Evolutionary conservation across 257 asterid species (phyloP).

Genomic region (Gardenia jasminoides): DNA sequence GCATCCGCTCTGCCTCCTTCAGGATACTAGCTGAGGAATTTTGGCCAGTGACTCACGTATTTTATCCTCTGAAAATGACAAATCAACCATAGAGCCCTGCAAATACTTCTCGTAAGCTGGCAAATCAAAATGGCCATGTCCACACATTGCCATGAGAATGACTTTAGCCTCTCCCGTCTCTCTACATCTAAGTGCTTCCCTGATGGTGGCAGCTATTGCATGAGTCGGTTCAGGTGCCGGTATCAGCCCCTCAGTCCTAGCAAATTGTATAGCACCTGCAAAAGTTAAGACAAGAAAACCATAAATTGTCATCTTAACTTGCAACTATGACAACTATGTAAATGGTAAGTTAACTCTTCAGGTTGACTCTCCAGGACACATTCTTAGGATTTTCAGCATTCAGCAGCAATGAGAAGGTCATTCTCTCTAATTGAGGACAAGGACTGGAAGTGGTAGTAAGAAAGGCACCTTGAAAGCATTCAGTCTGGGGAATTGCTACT

Average conservation of each 20-base stretch:
- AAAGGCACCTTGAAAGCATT: constrained; percentile 74
- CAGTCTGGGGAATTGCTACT: constrained; percentile 75
- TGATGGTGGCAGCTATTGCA: constrained; percentile 84
- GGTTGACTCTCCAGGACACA: no score
- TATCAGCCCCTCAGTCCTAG: constrained; percentile 83
- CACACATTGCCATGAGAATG: constrained; percentile 93
- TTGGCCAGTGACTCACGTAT: constrained; percentile 55
- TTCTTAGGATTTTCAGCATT: background rate
- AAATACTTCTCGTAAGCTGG: constrained; percentile 82
- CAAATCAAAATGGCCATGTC: constrained; percentile 94
- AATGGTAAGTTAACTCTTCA: background rate
- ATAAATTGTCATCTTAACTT: background rate
- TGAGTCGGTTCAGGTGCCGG: constrained; percentile 96
- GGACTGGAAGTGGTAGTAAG: background rate
- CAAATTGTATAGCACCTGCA: constrained; percentile 83
- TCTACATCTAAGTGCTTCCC: constrained; percentile 80
- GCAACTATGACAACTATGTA: background rate
- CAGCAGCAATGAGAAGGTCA: background rate
- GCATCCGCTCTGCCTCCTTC: background rate
- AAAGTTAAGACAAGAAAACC: background rate
- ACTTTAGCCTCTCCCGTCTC: constrained; percentile 89
- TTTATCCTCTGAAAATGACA: constrained; percentile 59
- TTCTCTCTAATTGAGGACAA: background rate
- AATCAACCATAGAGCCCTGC: constrained; percentile 70
- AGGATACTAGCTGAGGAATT: constrained; percentile 46